Evolutionary conservation across 805 yeast species (phyloP).

Genomic region (Lachancea kluyveri): DNA sequence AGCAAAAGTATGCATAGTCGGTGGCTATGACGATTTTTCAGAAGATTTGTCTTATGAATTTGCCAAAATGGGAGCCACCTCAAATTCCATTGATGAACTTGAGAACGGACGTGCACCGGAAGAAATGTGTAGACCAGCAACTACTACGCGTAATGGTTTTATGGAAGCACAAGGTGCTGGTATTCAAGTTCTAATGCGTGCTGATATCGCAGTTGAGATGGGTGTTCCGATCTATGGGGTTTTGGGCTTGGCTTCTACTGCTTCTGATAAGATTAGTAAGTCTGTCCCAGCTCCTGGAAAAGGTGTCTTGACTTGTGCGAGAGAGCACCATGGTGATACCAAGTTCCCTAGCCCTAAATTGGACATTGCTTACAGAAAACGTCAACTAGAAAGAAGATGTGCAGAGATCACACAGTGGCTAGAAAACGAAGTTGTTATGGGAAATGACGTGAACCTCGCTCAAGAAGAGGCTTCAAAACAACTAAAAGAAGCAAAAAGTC

Average conservation of each 20-base stretch:
- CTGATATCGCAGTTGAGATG: slow-evolving; percentile 77
- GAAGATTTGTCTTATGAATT: slow-evolving; percentile 87
- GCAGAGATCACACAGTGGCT: slow-evolving; percentile 73
- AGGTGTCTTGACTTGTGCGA: slow-evolving; percentile 84
- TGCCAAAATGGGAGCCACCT: slow-evolving; percentile 89
- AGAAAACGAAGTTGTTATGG: slow-evolving; percentile 39
- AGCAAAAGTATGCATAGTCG: slow-evolving; percentile 80
- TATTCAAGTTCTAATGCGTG: slow-evolving; percentile 80
- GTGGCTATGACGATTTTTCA: slow-evolving; percentile 90
- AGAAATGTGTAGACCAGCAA: slow-evolving; percentile 89
- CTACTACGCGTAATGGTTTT: slow-evolving; percentile 80
- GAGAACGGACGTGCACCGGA: slow-evolving; percentile 81
- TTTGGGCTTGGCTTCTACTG: slow-evolving; percentile 76
- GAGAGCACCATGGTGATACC: slow-evolving; percentile 52
- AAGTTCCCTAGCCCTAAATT: slow-evolving; percentile 9
- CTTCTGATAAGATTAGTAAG: slow-evolving; percentile 85
- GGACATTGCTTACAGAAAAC: slow-evolving; percentile 12
- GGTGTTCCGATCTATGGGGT: slow-evolving; percentile 90
- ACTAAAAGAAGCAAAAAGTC: slow-evolving; percentile 72
- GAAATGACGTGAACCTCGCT: slow-evolving; percentile 37
- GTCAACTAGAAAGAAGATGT: slow-evolving; percentile 38
- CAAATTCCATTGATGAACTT: slow-evolving; percentile 64
- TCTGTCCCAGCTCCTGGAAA: slow-evolving; percentile 93
- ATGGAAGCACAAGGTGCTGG: slow-evolving; percentile 96
- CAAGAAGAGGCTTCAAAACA: slow-evolving; percentile 73